Base-by-base conservation (phyloP, 2,329 filamentous ascomycete genomes). In the Fusarium compactum region DNA sequence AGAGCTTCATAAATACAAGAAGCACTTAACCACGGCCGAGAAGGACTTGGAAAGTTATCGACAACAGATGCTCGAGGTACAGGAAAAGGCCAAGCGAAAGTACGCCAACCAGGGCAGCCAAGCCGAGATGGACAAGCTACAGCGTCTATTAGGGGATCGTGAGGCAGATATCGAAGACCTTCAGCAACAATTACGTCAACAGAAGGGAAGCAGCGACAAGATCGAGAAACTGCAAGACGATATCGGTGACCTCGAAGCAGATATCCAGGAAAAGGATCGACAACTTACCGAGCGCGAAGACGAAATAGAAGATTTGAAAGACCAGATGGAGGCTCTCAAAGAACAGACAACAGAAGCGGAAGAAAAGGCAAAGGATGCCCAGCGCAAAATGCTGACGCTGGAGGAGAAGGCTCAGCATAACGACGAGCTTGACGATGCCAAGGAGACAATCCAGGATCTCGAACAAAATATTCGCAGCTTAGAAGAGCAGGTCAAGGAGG, bases 1-100 rank as follows among this genome's bases (percentile, higher is more conserved):
- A 65, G 96, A 99, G 74, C 86, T 99, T 20, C 89, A 92, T 72
- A 90, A 90, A 70, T 96, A 95, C 82, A 93, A 92, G 78, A 98
- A 97, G 79, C 91, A 91, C 43, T 85, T 99, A 14, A 89, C 88
- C 22, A 87, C 90, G 24, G 95, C 95, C 6, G 95, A 98, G 82
- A 91, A 90, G 70, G 94, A 98, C 65, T 86, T 98, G 5, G 95
- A 97, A 77, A 86, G 87, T 62, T 97, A 97, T 78, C 89, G 92
- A 57, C 86, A 92, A 74, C 93, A 97, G 78, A 89, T 98, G 70
- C 82, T 91, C 59, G 93, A 97, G 68, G 88, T 97, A 65, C 92
- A 95, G 68, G 92, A 97, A 65, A 92, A 92, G 75, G 87, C 93
- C 57, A 94, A 93, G 80, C 89, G 89, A 74, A 92, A 91, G 75